Percentiles rank a stretch among this genome's conserved stretches.
phyloP scores from a whole-genome alignment of 2,329 filamentous ascomycete genomes.

The Coccinonectria pachysandricola region DNA sequence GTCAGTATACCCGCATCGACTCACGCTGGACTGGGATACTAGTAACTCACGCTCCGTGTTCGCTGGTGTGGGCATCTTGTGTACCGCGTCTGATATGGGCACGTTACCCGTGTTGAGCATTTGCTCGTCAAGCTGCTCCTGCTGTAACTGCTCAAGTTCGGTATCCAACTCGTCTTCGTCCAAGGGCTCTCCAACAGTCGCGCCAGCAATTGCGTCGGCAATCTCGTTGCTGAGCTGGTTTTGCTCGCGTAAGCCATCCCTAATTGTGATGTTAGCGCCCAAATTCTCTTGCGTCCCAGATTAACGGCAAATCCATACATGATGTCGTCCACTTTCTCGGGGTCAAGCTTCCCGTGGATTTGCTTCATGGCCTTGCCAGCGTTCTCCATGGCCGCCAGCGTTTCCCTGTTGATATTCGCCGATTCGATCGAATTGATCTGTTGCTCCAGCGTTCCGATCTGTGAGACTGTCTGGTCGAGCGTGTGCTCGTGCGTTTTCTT shows the following conservation, averaged over 20 bases:
- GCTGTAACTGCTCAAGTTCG: constrained; percentile 78
- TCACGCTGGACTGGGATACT: no score
- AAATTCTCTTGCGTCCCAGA: neutral
- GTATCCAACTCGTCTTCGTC: constrained; percentile 82
- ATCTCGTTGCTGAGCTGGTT: constrained; percentile 93
- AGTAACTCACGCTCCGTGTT: constrained; percentile 66
- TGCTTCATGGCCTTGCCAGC: constrained; percentile 84
- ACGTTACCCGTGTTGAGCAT: constrained; percentile 85
- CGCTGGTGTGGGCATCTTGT: constrained; percentile 64
- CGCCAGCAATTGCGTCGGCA: constrained; percentile 68
- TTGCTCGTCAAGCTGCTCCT: constrained; percentile 84
- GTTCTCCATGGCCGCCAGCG: constrained; percentile 84
- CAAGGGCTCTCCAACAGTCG: constrained; percentile 54
- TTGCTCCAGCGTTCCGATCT: constrained; percentile 86
- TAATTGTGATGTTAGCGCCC: constrained; percentile 32
- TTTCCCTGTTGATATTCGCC: constrained; percentile 98
- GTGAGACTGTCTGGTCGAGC: constrained; percentile 78
- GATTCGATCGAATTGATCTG: constrained; percentile 96
- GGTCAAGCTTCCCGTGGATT: constrained; percentile 83
- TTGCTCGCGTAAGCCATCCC: constrained; percentile 85
- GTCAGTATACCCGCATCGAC: no score
- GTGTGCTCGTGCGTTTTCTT: constrained; percentile 93
- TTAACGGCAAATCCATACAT: constrained; percentile 54
- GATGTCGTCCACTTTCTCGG: constrained; percentile 88
- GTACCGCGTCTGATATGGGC: constrained; percentile 68